Evolutionary conservation across 768 basidiomycete genomes (phyloP), one percentile per base, ranked within the genome.

Genomic region (Agaricus bisporus): DNA sequence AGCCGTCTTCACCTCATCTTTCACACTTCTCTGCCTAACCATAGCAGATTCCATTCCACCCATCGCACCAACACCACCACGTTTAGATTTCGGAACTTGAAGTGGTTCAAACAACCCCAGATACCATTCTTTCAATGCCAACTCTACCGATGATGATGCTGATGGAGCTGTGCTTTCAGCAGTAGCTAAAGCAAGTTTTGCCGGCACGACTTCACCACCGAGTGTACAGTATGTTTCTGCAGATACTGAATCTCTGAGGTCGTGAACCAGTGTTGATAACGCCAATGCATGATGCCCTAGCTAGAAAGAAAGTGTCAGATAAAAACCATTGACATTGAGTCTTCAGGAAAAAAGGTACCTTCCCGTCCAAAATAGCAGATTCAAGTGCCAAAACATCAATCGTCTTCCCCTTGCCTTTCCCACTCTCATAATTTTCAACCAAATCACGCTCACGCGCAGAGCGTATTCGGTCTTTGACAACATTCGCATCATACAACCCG

Each of bases 161-260:
- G 53, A 41, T 2, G 9, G 12, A 20, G 29, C 8, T 12, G 38
- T 48, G 28, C 46, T 42, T 20, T 74, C 77, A 20, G 77, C 82
- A 37, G 84, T 71, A 0, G 69, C 50, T 35, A 75, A 72, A 0
- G 83, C 84, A 0, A 77, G 68, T 57, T 79, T 83, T 1, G 75
- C 70, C 0, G 86, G 76, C 4, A 97, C 70, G 20, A 95, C 78
- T 18, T 82, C 79, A 4, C 94, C 91, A 15, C 83, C 85, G 29
- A 87, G 80, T 1, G 86, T 79, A 61, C 94, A 95, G 66, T 94
- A 97, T 4, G 84, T 78, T 63, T 95, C 91, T 0, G 93, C 91
- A 2, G 91, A 88, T 0, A 79, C 70, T 0, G 80, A 73, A 64
- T 98, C 95, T 48, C 78, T 77, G 9, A 97, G 69, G 36, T 80